phyloP scores from a whole-genome alignment of 495 filamentous ascomycete genomes.

The Pseudotulostoma volvatum region DNA sequence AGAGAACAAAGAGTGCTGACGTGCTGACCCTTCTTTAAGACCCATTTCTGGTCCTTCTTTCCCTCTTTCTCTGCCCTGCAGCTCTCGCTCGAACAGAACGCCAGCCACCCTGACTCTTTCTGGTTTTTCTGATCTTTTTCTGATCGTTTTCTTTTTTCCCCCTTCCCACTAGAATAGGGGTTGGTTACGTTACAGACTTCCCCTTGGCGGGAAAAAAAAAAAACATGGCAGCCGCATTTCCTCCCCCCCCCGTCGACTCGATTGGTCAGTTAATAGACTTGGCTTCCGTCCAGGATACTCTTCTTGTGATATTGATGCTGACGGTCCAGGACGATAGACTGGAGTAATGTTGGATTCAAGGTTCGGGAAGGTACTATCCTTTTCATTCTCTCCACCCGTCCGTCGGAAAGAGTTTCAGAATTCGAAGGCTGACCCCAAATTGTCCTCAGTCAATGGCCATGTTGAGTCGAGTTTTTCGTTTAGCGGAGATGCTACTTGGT shows the following conservation, averaged over 20 bases:
- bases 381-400: not conserved
- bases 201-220: not conserved
- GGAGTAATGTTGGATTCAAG: slow-evolving; percentile 78
- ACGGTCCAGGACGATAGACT: no score
- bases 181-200: no score
- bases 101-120: not conserved
- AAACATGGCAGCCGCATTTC: slow-evolving; percentile 34
- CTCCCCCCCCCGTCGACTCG: slow-evolving; percentile 63
- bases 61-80: not conserved
- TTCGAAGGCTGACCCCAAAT: not conserved
- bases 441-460: slow-evolving; percentile 14
- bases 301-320: not conserved
- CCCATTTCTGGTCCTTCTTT: not conserved
- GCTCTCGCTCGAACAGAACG: not conserved
- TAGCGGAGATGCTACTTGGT: slow-evolving; percentile 48
- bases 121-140: no score
- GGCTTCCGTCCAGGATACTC: slow-evolving; percentile 1
- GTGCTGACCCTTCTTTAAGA: no score
- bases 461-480: slow-evolving; percentile 50
- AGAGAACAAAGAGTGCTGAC: no score
- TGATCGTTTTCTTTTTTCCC: no score
- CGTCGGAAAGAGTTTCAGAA: not conserved
- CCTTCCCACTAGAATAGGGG: no score
- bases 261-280: slow-evolving; percentile 38
- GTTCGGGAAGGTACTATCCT: slow-evolving; percentile 68